Conservation (phyloP, 1,284 basidiomycete species). For the Wallemia ichthyophaga region DNA sequence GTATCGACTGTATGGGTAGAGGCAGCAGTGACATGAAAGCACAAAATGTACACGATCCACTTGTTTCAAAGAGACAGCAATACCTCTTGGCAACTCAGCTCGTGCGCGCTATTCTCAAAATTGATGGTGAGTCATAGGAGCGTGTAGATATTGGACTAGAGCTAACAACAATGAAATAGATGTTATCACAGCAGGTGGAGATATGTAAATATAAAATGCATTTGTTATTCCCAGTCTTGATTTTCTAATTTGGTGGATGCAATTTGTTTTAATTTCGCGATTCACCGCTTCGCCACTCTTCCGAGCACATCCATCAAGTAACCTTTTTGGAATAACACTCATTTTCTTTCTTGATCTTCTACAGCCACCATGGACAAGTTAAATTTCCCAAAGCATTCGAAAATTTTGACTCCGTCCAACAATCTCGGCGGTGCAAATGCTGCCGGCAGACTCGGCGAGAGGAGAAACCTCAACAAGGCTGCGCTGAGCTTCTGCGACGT, state of each 20-base stretch:
- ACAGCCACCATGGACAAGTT: background rate
- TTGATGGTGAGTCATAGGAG: background rate
- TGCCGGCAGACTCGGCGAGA: too few species aligned
- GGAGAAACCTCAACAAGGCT: background rate
- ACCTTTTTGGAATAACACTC: background rate
- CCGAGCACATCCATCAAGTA: background rate
- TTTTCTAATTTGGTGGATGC: background rate
- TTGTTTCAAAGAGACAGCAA: constrained; percentile 92
- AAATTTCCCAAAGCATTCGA: background rate
- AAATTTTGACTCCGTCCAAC: background rate
- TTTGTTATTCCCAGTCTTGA: constrained; percentile 1
- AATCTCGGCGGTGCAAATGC: background rate
- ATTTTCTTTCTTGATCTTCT: background rate
- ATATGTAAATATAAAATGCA: background rate
- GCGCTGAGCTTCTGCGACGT: background rate
- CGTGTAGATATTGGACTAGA: background rate
- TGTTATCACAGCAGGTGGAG: background rate
- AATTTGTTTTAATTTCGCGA: background rate
- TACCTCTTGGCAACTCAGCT: constrained; percentile 92
- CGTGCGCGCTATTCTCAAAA: constrained; percentile 16
- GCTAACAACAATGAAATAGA: background rate
- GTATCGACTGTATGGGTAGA: constrained; percentile 70
- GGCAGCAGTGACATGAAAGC: constrained; percentile 88
- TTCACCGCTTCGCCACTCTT: too few species aligned
- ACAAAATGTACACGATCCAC: constrained; percentile 85